phyloP scores from a whole-genome alignment of 352 stramenopile species.

The Phytophthora aleatoria region DNA sequence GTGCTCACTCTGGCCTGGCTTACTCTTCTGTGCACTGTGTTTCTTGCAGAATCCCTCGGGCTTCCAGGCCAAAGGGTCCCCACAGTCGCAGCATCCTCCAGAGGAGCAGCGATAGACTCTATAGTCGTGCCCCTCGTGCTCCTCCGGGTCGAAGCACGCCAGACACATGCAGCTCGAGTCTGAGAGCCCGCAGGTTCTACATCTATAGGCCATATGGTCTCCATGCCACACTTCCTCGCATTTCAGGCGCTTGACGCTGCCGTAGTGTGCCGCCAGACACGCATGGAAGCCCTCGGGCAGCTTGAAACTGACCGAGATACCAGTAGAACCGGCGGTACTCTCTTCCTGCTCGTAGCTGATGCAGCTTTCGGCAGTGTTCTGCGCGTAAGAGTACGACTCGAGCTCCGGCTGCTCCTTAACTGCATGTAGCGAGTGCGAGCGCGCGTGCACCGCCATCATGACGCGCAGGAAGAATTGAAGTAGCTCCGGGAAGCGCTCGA shows the following conservation, averaged over 20 bases:
- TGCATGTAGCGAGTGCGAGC: slow-evolving; percentile 24
- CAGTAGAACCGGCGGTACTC: background rate
- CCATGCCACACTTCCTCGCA: slow-evolving; percentile 89
- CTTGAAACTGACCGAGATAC: slow-evolving; percentile 29
- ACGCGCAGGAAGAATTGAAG: slow-evolving; percentile 74
- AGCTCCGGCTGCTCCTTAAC: slow-evolving; percentile 6
- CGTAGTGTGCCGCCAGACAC: slow-evolving; percentile 60
- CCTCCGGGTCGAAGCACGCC: slow-evolving; percentile 74
- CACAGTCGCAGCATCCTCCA: slow-evolving; percentile 83
- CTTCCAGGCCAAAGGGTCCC: slow-evolving; percentile 80
- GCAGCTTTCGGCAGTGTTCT: slow-evolving; percentile 43
- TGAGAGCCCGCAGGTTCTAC: slow-evolving; percentile 79
- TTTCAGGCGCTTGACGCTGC: slow-evolving; percentile 74
- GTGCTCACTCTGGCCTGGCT: slow-evolving; percentile 3
- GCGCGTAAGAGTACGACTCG: slow-evolving; percentile 25
- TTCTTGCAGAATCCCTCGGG: slow-evolving; percentile 80
- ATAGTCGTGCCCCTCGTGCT: slow-evolving; percentile 85
- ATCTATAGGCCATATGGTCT: slow-evolving; percentile 88
- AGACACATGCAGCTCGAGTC: slow-evolving; percentile 90
- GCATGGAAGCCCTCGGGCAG: slow-evolving; percentile 47
- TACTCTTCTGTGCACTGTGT: slow-evolving; percentile 34
- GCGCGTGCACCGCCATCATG: slow-evolving; percentile 54
- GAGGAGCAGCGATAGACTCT: slow-evolving; percentile 83
- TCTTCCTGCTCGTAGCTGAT: slow-evolving; percentile 45
- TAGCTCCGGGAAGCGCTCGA: slow-evolving; percentile 48